Percentiles rank a stretch among this genome's conserved stretches.
phyloP scores from a whole-genome alignment of 306 rosid species.

The Begonia fuchsioides region DNA sequence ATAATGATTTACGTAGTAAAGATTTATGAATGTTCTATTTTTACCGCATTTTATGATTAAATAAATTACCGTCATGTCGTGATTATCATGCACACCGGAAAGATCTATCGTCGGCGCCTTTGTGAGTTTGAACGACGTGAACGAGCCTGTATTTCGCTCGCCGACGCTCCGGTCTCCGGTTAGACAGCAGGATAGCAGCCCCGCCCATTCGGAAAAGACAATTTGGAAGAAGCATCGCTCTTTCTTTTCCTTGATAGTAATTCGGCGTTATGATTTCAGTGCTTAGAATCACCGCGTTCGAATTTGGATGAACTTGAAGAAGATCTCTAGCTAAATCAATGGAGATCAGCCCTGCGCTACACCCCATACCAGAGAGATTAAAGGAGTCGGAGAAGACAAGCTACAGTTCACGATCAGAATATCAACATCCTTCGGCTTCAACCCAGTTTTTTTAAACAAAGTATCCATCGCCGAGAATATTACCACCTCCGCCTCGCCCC shows the following conservation, averaged over 20 bases:
- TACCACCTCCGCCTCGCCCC: constrained; percentile 80
- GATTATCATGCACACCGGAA: constrained; percentile 62
- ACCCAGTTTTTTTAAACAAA: no score
- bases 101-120: constrained; percentile 51
- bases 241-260: constrained; percentile 80
- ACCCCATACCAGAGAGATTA: no score
- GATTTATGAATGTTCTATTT: no score
- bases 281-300: constrained; percentile 71
- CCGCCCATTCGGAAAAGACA: constrained; percentile 59
- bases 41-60: no score
- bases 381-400: no score
- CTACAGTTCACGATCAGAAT: no score
- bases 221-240: constrained; percentile 65
- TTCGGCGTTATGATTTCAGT: constrained; percentile 87
- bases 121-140: no score
- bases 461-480: constrained; percentile 23
- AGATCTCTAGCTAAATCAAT: constrained; percentile 3
- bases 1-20: no score
- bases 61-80: no score
- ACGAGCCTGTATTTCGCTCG: constrained; percentile 42
- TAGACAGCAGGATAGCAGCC: constrained; percentile 63
- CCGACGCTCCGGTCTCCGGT: constrained; percentile 34
- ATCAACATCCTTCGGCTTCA: not conserved
- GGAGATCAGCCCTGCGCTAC: no score
- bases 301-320: constrained; percentile 81